Evolutionary conservation across 1,139 yeast genomes (phyloP), one percentile per base, ranked within the genome.

Genomic region (Protomyces arabidopsidicola): DNA sequence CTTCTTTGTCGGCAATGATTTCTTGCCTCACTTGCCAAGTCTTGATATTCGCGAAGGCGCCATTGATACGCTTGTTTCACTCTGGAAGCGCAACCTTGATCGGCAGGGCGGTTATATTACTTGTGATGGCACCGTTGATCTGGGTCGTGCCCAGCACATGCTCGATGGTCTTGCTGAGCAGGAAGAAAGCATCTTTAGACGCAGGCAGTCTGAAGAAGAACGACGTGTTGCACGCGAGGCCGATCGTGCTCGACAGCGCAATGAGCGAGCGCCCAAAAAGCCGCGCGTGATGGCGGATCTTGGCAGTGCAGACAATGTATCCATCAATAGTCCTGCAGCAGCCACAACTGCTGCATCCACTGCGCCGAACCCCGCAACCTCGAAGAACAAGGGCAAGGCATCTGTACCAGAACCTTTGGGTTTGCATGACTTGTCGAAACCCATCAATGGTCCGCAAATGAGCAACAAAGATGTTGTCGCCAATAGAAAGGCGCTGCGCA

Each of bases 1-100:
- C 81, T 95, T 95, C 78, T 95, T 95, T 73, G 96, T 93, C 65
- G 99, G 99, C 74, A 95, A 95, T 73, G 99, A 95, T 83, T 95
- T 95, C 80, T 79, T 95, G 72, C 99, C 99, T 1, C 98, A 93
- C 76, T 78, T 95, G 69, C 98, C 99, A 5, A 86, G 95, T 61
- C 80, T 95, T 67, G 97, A 93, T 72, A 97, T 93, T 53, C 83
- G 98, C 70, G 98, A 95, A 74, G 89, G 90, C 72, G 93, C 97
- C 70, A 88, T 93, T 71, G 97, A 91, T 72, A 79, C 84, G 45
- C 77, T 93, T 65, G 86, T 90, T 8, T 82, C 81, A 52, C 84
- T 93, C 58, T 93, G 98, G 98, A 90, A 91, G 71, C 79, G 83
- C 36, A 75, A 83, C 0, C 74, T 93, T 60, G 87, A 95, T 0